Percentiles rank a stretch among this genome's conserved stretches.
phyloP scores from a whole-genome alignment of 2,329 filamentous ascomycete species.

The Dendryphion nanum region DNA sequence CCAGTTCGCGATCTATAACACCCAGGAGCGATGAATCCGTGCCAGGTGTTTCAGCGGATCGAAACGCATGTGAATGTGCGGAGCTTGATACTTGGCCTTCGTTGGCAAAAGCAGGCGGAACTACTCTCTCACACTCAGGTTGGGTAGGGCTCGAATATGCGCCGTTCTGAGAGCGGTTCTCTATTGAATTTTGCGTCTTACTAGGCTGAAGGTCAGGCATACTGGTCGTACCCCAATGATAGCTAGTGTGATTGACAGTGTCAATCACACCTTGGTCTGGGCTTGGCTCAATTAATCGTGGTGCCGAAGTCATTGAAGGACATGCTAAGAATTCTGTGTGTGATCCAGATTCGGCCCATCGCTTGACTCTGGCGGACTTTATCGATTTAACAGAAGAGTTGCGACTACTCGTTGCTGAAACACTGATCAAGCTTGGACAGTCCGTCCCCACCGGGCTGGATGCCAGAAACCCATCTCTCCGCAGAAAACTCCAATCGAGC shows the following conservation, averaged over 20 bases:
- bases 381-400: conserved; percentile 22
- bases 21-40: background rate
- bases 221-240: conserved; percentile 89
- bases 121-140: too few relatives aligned
- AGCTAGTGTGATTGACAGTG: too few relatives aligned
- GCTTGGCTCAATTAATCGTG: too few relatives aligned
- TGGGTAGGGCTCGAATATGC: too few relatives aligned
- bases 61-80: background rate
- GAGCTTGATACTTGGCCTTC: conserved; percentile 33
- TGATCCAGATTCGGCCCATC: conserved; percentile 74
- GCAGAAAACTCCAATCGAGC: conserved; percentile 1
- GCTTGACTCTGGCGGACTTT: conserved; percentile 42
- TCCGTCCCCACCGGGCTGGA: background rate
- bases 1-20: too few relatives aligned
- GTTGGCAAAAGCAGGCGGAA: conserved; percentile 88
- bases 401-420: conserved; percentile 18
- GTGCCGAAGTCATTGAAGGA: conserved; percentile 85
- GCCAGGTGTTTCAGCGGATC: background rate
- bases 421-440: conserved; percentile 18
- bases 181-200: conserved; percentile 87
- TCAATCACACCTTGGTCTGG: too few relatives aligned
- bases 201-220: conserved; percentile 81
- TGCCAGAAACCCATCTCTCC: background rate
- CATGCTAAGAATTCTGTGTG: conserved; percentile 77
- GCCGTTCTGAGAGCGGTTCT: too few relatives aligned